Evolutionary conservation across 257 asterid species (phyloP), one percentile per base, ranked within the genome.

Genomic region (Solanum chilense): DNA sequence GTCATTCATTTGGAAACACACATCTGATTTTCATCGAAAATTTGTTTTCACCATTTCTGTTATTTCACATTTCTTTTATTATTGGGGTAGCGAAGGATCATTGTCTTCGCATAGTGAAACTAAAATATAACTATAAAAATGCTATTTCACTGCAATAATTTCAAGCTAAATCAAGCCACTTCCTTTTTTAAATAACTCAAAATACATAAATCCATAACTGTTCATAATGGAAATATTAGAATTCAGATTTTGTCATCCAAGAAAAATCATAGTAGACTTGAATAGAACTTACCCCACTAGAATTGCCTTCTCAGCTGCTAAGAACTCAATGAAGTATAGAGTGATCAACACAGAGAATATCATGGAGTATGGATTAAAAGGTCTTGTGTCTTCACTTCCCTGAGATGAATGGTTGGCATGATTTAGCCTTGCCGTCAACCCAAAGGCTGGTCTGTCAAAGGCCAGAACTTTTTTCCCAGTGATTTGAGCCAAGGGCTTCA

Each of bases 391-490:
- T 87, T 87, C 90, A 81, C 85, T 87, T 39, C 78, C 87, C 14
- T 77, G 60, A 3, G 92, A 88, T 85, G 91, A 81, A 90, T 86
- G 89, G 88, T 90, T 84, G 16, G 45, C 31, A 20, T 89, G 89
- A 89, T 88, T 85, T 74, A 90, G 91, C 92, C 98, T 93, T 52
- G 99, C 92, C 18, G 99, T 95, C 91, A 97, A 90, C 75, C 99
- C 99, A 84, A 97, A 97, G 69, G 99, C 99, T 18, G 99, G 99
- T 89, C 99, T 93, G 86, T 97, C 99, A 90, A 97, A 97, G 70
- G 99, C 99, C 87, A 95, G 93, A 88, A 95, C 96, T 92, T 94
- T 95, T 12, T 96, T 91, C 64, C 96, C 93, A 45, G 89, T 87
- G 68, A 85, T 89, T 71, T 23, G 88, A 4, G 98, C 94, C 86